These are phyloP conservation scores for Sanghuangporus sanghuang DNA, from an alignment of 1,284 basidiomycete species.

Conservation along the genomic window DNA sequence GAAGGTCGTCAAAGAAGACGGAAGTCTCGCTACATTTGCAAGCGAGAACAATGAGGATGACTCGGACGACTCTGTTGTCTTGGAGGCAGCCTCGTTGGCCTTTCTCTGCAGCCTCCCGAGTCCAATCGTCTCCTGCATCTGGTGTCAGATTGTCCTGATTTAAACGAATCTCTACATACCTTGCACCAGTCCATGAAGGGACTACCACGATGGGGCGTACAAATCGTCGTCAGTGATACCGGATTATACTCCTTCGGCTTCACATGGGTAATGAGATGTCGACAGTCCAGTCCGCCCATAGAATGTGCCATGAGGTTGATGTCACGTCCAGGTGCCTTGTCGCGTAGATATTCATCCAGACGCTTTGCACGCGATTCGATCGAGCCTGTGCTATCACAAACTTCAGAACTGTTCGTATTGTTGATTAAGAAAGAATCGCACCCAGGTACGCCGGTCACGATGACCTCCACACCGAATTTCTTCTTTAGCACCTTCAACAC, in stretches of 20 bases:
- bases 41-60: conserved; percentile 32
- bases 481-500: conserved; percentile 81
- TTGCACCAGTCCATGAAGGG: conserved; percentile 99
- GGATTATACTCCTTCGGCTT: conserved; percentile 83
- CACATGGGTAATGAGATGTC: conserved; percentile 86
- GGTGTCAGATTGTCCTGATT: not conserved
- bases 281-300: conserved; percentile 95
- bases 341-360: conserved; percentile 71
- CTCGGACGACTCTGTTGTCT: conserved; percentile 20
- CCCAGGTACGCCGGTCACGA: conserved; percentile 94
- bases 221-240: conserved; percentile 84
- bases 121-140: conserved; percentile 82
- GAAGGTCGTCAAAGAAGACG: conserved; percentile 81
- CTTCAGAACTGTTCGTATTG: not conserved
- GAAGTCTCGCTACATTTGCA: conserved; percentile 47
- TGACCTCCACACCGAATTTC: conserved; percentile 86
- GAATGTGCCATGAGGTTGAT: conserved; percentile 95
- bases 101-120: conserved; percentile 54
- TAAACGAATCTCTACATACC: conserved; percentile 37
- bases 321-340: conserved; percentile 63
- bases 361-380: conserved; percentile 79
- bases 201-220: conserved; percentile 92
- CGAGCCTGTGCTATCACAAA: conserved; percentile 74
- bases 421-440: conserved; percentile 34
- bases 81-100: conserved; percentile 18